phyloP scores from a whole-genome alignment of 2,329 filamentous ascomycete species.

The Colletotrichum lindemuthianum region DNA sequence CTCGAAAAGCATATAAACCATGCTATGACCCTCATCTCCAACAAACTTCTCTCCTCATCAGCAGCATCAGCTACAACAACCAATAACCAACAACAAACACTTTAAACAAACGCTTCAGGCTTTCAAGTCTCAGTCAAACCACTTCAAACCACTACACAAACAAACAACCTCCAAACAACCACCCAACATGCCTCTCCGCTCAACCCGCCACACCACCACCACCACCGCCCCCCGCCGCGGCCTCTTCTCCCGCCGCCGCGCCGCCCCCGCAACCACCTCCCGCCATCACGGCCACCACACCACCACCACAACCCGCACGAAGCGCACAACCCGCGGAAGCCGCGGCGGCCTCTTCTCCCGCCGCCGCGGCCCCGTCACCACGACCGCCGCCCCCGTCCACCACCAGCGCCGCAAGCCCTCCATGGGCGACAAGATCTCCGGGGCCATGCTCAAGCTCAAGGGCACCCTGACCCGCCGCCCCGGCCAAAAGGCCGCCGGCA shows the following conservation, averaged over 20 bases:
- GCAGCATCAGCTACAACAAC: constrained; percentile 11
- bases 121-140: constrained; percentile 18
- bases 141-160: neutral
- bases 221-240: constrained; percentile 35
- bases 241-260: constrained; percentile 41
- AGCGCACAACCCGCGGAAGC: constrained; percentile 55
- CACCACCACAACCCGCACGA: constrained; percentile 53
- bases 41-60: neutral
- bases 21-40: constrained; percentile 8
- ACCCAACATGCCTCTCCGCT: constrained; percentile 47
- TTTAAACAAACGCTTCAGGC: constrained; percentile 12
- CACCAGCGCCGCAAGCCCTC: constrained; percentile 75
- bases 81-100: constrained; percentile 23
- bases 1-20: constrained; percentile 34
- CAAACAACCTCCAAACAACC: constrained; percentile 8
- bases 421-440: constrained; percentile 81
- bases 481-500: constrained; percentile 74
- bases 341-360: constrained; percentile 52
- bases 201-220: constrained; percentile 37
- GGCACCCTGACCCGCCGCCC: constrained; percentile 75
- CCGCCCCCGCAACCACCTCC: constrained; percentile 36
- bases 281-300: constrained; percentile 38
- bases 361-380: constrained; percentile 40
- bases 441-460: constrained; percentile 78
- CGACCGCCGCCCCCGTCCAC: constrained; percentile 51